These are phyloP conservation scores for Xylaria curta DNA, from an alignment of 495 filamentous ascomycete species.

Conservation along the genomic window DNA sequence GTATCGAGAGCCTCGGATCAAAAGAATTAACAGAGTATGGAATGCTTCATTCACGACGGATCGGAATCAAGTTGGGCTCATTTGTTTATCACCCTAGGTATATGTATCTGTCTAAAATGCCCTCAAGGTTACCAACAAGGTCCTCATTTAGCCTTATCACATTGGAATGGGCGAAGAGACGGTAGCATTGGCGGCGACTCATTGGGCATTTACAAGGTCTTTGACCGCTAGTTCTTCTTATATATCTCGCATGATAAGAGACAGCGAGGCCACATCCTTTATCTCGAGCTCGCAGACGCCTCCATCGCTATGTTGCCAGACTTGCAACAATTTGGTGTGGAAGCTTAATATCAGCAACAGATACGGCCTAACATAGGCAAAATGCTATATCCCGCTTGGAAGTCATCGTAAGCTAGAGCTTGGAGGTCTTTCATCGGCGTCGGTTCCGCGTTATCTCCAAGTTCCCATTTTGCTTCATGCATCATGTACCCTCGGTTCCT, in stretches of 20 bases:
- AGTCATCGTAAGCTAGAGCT: background rate
- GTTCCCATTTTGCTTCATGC: background rate
- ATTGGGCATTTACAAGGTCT: background rate
- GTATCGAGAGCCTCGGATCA: background rate
- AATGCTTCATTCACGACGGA: background rate
- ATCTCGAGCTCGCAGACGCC: background rate
- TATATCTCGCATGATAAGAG: background rate
- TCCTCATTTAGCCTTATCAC: constrained; percentile 10
- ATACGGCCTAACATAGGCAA: background rate
- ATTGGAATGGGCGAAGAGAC: background rate
- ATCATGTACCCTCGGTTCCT: background rate
- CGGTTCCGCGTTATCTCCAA: background rate
- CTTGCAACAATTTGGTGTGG: background rate
- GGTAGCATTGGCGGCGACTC: background rate
- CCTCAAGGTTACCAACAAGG: constrained; percentile 28
- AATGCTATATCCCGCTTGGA: background rate
- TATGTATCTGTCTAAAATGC: constrained; percentile 4
- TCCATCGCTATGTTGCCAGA: background rate
- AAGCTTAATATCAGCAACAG: background rate
- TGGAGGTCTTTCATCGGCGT: background rate
- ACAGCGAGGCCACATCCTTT: background rate
- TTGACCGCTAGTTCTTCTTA: background rate
- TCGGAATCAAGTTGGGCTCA: background rate
- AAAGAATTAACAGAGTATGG: background rate
- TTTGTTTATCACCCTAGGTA: background rate